Percentiles rank a stretch among this genome's conserved stretches.
These are phyloP conservation scores for Galium porrigens DNA, from an alignment of 305 asterid species.

Conservation along the genomic window DNA sequence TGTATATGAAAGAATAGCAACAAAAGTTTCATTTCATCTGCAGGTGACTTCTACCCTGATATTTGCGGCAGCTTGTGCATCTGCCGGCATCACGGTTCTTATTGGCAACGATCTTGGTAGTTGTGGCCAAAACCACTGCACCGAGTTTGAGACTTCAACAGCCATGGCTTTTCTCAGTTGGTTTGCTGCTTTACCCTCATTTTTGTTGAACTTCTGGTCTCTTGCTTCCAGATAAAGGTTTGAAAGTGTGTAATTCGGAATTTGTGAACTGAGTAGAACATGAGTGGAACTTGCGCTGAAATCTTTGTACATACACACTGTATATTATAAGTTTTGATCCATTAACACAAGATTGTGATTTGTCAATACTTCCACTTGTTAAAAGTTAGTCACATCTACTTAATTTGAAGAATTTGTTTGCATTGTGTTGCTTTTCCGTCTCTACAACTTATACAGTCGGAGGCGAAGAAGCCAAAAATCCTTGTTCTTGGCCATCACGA, in stretches of 20 bases:
- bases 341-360: background rate
- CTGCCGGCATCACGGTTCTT: slow-evolving; percentile 44
- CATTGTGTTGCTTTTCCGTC: background rate
- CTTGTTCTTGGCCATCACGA: background rate
- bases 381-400: background rate
- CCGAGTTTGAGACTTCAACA: slow-evolving; percentile 37
- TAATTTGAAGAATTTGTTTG: background rate
- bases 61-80: slow-evolving; percentile 42
- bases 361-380: background rate
- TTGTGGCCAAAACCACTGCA: slow-evolving; percentile 35
- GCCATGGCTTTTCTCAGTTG: slow-evolving; percentile 46
- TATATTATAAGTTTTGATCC: slow-evolving; percentile 9
- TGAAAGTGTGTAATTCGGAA: background rate
- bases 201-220: slow-evolving; percentile 37
- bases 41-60: slow-evolving; percentile 43
- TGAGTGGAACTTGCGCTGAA: slow-evolving; percentile 6
- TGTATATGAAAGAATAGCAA: background rate
- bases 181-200: slow-evolving; percentile 39
- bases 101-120: slow-evolving; percentile 36
- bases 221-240: slow-evolving; percentile 26
- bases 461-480: background rate
- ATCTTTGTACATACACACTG: slow-evolving; percentile 11
- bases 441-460: background rate
- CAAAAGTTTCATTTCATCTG: slow-evolving; percentile 4
- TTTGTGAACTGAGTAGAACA: background rate